Conservation (phyloP, 129 eudicot genomes). For the Dittrichia graveolens region DNA sequence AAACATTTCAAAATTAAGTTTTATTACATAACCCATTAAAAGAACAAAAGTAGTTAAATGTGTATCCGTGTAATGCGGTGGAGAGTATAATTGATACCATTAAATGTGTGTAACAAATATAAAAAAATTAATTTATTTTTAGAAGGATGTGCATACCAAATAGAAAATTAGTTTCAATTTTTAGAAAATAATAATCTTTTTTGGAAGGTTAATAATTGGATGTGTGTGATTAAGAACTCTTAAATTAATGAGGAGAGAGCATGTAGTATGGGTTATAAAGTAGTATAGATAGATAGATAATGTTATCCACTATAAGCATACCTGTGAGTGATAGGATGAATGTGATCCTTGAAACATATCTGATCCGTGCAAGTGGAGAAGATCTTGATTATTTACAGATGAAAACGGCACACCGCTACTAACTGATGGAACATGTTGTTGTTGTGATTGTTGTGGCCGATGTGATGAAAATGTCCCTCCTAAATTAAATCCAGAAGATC, state of each 20-base stretch:
- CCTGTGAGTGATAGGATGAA: slow-evolving; percentile 69
- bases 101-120: too few species aligned
- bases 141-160: too few species aligned
- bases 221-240: too few species aligned
- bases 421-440: slow-evolving; percentile 27
- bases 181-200: too few species aligned
- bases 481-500: slow-evolving; percentile 75
- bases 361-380: slow-evolving; percentile 65
- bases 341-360: slow-evolving; percentile 76
- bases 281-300: too few species aligned
- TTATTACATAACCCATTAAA: neutral
- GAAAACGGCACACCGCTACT: slow-evolving; percentile 32
- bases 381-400: slow-evolving; percentile 56
- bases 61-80: too few species aligned
- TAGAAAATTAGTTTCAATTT: too few species aligned
- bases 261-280: too few species aligned
- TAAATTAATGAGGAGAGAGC: too few species aligned
- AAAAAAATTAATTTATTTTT: too few species aligned
- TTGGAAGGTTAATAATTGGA: too few species aligned
- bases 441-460: slow-evolving; percentile 33
- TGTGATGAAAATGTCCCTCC: slow-evolving; percentile 49
- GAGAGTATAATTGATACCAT: too few species aligned
- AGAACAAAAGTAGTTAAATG: neutral
- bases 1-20: slow-evolving; percentile 49
- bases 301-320: slow-evolving; percentile 35